phyloP scores from a whole-genome alignment of 805 yeast genomes.

The Ogataea methanolica region DNA sequence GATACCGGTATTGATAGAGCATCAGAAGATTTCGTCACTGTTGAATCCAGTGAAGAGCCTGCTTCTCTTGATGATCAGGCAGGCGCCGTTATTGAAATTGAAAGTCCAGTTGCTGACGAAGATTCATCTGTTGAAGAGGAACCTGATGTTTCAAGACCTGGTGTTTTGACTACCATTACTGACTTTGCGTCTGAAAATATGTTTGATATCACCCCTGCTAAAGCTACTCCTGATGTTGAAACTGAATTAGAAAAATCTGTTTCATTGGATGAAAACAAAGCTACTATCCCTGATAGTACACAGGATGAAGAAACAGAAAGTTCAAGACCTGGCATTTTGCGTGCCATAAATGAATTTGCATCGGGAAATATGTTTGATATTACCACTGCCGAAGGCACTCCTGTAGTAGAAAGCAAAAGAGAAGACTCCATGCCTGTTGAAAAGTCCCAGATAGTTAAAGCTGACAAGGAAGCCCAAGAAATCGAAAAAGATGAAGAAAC shows the following conservation, averaged over 20 bases:
- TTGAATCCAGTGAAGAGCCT: not conserved
- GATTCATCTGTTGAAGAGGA: not conserved
- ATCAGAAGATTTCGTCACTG: not conserved
- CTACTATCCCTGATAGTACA: not conserved
- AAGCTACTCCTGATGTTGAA: not conserved
- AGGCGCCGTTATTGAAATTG: not conserved
- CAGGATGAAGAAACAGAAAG: not conserved
- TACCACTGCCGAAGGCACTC: constrained; percentile 2
- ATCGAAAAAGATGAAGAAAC: constrained; percentile 3
- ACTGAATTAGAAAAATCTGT: too few relatives aligned
- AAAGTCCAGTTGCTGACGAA: not conserved
- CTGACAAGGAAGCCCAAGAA: not conserved
- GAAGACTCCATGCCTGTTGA: too few relatives aligned
- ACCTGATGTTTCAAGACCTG: not conserved
- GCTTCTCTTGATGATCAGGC: not conserved
- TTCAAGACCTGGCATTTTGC: not conserved
- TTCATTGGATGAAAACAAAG: not conserved
- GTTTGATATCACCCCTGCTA: constrained; percentile 4
- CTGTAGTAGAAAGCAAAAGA: not conserved
- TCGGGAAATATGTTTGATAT: constrained; percentile 12
- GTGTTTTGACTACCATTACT: constrained; percentile 1
- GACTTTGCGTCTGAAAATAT: constrained; percentile 7
- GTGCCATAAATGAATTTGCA: constrained; percentile 6
- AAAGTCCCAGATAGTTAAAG: too few relatives aligned
- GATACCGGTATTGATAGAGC: not conserved